Percentiles rank a stretch among this genome's conserved stretches.
phyloP scores from a whole-genome alignment of 805 yeast species.

The Debaryomyces prosopidis region DNA sequence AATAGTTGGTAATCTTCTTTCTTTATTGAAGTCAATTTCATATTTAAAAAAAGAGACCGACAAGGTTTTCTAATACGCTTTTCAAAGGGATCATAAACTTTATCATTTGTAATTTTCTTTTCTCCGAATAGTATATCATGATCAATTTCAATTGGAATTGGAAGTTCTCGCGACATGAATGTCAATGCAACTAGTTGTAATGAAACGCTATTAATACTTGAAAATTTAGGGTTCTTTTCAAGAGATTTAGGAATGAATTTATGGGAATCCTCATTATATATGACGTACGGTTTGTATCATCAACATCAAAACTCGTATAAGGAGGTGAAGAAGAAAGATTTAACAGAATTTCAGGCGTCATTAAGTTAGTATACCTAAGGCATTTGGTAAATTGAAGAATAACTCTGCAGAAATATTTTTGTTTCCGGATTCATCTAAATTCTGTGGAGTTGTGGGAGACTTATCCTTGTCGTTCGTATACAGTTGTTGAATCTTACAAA shows the following conservation, averaged over 20 bases:
- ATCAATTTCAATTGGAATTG: not conserved
- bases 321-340: not conserved
- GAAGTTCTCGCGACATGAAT: not conserved
- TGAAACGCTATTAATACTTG: not conserved
- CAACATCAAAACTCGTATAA: not conserved
- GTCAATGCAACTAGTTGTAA: not conserved
- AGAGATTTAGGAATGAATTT: not conserved
- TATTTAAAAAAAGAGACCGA: not conserved
- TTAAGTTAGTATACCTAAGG: not conserved
- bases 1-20: not conserved
- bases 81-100: not conserved
- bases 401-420: too few species aligned
- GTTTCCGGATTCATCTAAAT: too few species aligned
- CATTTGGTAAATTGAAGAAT: too few species aligned
- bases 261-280: not conserved
- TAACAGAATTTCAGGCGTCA: not conserved
- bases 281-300: not conserved
- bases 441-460: too few species aligned
- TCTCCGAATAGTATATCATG: not conserved
- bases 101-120: not conserved
- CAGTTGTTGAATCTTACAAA: too few species aligned
- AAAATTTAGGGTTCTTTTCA: not conserved
- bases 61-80: not conserved
- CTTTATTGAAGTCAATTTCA: not conserved
- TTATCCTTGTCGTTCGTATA: too few species aligned